Percentiles rank a stretch among this genome's conserved stretches.
phyloP scores from a whole-genome alignment of 2,329 filamentous ascomycete species.

The Neoascochyta sp. region DNA sequence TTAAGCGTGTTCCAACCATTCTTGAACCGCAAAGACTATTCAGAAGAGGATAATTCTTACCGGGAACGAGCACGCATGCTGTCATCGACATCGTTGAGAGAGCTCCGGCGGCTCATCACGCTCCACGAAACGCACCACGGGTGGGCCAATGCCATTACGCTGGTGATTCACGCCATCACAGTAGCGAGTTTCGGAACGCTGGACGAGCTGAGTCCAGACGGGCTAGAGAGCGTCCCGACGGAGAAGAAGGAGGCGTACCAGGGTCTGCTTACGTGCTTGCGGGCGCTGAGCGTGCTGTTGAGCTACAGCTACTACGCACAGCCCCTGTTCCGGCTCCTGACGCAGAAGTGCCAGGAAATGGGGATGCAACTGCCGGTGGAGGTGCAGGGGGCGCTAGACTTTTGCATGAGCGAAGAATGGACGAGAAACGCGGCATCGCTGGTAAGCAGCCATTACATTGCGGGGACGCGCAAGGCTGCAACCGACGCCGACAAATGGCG shows the following conservation, averaged over 20 bases:
- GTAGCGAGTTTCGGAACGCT: slow-evolving; percentile 24
- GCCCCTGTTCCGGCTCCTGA: slow-evolving; percentile 24
- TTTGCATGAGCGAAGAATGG: slow-evolving; percentile 30
- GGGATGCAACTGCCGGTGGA: slow-evolving; percentile 21
- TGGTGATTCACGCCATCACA: slow-evolving; percentile 25
- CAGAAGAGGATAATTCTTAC: slow-evolving; percentile 12
- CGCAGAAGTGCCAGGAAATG: slow-evolving; percentile 23
- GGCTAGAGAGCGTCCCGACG: slow-evolving; percentile 1
- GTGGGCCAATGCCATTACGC: slow-evolving; percentile 22
- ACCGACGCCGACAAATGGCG: slow-evolving; percentile 14
- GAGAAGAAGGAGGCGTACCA: slow-evolving; percentile 20
- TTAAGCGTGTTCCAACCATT: slow-evolving; percentile 26
- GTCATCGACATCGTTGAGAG: slow-evolving; percentile 14
- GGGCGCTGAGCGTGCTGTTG: slow-evolving; percentile 19
- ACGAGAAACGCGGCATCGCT: slow-evolving; percentile 22
- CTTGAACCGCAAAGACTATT: slow-evolving; percentile 7
- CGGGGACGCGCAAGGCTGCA: slow-evolving; percentile 18
- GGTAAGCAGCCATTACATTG: slow-evolving; percentile 31
- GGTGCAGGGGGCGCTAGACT: slow-evolving; percentile 15
- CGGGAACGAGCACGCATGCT: slow-evolving; percentile 14
- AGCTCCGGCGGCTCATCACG: slow-evolving; percentile 21
- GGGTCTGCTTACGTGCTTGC: slow-evolving; percentile 27
- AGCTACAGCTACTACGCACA: slow-evolving; percentile 29
- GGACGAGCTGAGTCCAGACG: slow-evolving; percentile 19
- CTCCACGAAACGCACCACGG: slow-evolving; percentile 25